Evolutionary conservation across 176 grass and related monocot genomes (phyloP).

Genomic region (Carex scoparia): DNA sequence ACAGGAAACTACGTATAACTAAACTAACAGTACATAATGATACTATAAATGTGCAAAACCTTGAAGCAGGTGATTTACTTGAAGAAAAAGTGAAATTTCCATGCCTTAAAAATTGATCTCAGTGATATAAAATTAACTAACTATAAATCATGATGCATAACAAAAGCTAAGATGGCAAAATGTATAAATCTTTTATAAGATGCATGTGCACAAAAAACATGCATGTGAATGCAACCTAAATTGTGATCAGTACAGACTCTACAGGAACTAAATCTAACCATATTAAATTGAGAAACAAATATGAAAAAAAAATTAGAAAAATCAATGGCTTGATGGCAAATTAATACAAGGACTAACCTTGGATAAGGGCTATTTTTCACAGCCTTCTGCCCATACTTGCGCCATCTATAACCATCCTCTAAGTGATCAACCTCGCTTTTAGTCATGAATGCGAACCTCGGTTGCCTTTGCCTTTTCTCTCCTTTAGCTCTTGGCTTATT

Average conservation of each 20-base stretch:
- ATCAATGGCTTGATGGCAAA: neutral
- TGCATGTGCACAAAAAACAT: neutral
- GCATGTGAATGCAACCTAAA: neutral
- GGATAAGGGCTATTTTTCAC: conserved; percentile 99
- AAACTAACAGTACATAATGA: neutral
- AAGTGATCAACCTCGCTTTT: conserved; percentile 98
- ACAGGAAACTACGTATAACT: neutral
- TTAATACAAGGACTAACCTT: conserved; percentile 40
- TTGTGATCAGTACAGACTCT: neutral
- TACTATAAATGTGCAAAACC: neutral
- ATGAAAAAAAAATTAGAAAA: neutral
- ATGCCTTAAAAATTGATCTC: neutral
- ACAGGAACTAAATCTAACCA: neutral
- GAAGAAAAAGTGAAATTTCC: neutral
- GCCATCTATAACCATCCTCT: conserved; percentile 95
- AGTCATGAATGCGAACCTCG: conserved; percentile 90
- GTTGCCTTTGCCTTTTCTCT: conserved; percentile 77
- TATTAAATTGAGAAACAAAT: neutral
- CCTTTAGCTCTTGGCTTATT: conserved; percentile 43
- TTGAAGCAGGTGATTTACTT: neutral
- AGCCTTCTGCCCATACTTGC: conserved; percentile 98
- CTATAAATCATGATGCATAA: neutral
- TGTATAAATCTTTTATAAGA: neutral
- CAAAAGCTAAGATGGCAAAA: neutral
- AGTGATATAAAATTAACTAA: neutral